Evolutionary conservation across 805 yeast species (phyloP), one percentile per base, ranked within the genome.

Genomic region (Wickerhamomyces mucosus): DNA sequence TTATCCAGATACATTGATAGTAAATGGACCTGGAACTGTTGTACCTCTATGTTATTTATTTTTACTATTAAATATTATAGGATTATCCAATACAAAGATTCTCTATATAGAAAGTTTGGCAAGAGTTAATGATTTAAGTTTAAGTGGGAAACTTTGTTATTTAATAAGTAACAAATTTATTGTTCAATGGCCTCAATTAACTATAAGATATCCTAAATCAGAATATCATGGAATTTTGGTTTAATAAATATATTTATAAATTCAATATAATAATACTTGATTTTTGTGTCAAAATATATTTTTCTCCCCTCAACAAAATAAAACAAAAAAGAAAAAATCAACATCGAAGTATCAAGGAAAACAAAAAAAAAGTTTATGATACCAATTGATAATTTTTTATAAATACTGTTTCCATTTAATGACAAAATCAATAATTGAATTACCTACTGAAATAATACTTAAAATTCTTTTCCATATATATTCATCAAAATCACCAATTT

Each of bases 21-120:
- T 72, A 37, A 84, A 84, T 47, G 95, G 95, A 4, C 96, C 88
- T 5, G 96, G 86, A 1, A 78, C 92, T 1, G 60, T 80, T 16
- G 84, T 82, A 4, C 78, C 88, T 3, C 50, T 83, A 17, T 77
- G 82, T 15, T 68, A 70, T 34, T 58, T 71, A 2, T 48, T 76
- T n/a, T 70, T 77, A 33, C 15, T 63, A 1, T 48, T 74, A 41
- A 74, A 74, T 41, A 58, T 57, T 31, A 30, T 67, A 11, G 78
- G 73, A 0, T 21, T 65, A 3, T 55, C 65, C 26, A 46, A 49
- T 17, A 72, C 84, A 0, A 59, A 69, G 34, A 76, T 92, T 16
- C 54, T 92, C 2, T 92, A 89, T 48, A 61, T 89, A 17, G 97
- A 89, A 55, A 78, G 92, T 29, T 61, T 89, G 26, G 96, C 97